Evolutionary conservation across 1,139 yeast genomes (phyloP).

Genomic region (Nakaseomyces bracarensis): DNA sequence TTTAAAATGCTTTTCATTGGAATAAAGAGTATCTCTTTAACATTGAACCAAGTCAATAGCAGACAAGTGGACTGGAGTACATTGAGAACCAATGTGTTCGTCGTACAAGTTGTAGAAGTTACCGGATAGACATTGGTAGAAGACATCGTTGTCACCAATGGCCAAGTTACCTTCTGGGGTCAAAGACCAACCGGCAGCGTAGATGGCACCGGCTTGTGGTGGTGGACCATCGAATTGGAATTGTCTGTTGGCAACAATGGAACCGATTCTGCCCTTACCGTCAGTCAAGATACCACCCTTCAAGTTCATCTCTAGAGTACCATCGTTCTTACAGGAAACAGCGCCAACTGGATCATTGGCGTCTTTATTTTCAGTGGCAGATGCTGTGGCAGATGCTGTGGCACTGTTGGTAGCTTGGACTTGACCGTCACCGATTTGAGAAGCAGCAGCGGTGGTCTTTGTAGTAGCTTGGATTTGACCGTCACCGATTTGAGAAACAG

Average conservation of each 20-base stretch:
- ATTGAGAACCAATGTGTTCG: constrained; percentile 56
- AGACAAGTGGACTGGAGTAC: constrained; percentile 54
- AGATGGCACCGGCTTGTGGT: constrained; percentile 78
- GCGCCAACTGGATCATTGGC: constrained; percentile 34
- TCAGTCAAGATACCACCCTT: constrained; percentile 49
- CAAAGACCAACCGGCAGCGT: constrained; percentile 74
- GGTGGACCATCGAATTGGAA: constrained; percentile 87
- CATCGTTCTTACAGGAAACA: constrained; percentile 42
- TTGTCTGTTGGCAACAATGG: constrained; percentile 79
- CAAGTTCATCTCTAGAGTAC: constrained; percentile 50
- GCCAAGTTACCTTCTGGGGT: constrained; percentile 58
- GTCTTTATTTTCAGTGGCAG: too few species aligned
- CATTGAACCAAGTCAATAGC: constrained; percentile 58
- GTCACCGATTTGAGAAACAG: constrained; percentile 39
- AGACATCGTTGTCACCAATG: constrained; percentile 52
- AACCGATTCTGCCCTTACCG: constrained; percentile 62
- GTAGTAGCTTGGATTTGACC: constrained; percentile 49
- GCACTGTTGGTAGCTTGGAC: constrained; percentile 25
- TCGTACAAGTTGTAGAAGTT: constrained; percentile 77
- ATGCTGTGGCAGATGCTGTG: too few species aligned
- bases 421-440: constrained; percentile 8
- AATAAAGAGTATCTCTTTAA: constrained; percentile 32
- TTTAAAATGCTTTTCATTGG: neutral
- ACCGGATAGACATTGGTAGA: constrained; percentile 78
- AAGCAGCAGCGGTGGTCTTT: constrained; percentile 32